Evolutionary conservation across 148 eudicot genomes (phyloP).

Genomic region (Nyssa sinensis): DNA sequence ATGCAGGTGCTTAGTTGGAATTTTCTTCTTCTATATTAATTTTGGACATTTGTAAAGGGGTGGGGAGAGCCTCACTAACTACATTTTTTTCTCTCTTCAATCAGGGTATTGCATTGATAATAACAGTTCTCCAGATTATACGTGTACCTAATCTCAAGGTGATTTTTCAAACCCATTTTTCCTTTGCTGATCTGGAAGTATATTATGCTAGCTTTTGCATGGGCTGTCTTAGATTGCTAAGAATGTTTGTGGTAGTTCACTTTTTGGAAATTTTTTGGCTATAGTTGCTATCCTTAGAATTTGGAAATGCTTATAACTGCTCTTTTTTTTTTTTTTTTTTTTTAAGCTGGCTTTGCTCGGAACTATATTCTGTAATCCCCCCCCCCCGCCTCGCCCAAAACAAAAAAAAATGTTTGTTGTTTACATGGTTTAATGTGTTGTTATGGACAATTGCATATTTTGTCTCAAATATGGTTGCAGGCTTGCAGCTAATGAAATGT

Average conservation of each 20-base stretch:
- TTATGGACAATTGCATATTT: not conserved
- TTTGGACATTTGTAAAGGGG: not conserved
- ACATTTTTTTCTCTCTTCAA: conserved; percentile 12
- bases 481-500: no score
- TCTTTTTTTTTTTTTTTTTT: no score
- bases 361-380: no score
- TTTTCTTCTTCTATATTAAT: not conserved
- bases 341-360: no score
- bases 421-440: not conserved
- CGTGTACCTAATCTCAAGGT: conserved; percentile 99
- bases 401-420: not conserved
- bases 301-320: not conserved
- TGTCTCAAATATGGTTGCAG: not conserved
- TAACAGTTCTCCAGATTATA: conserved; percentile 94
- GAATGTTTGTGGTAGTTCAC: not conserved
- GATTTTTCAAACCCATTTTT: conserved; percentile 4
- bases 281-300: not conserved
- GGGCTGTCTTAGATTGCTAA: not conserved
- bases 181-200: not conserved
- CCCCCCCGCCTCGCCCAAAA: no score
- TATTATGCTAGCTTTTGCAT: not conserved
- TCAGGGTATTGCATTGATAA: conserved; percentile 96
- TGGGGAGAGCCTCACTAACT: conserved; percentile 5
- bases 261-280: not conserved
- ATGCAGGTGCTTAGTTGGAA: not conserved